Percentiles rank a stretch among this genome's conserved stretches.
phyloP scores from a whole-genome alignment of 345 rosid genomes.

The Hirschfeldia incana region DNA sequence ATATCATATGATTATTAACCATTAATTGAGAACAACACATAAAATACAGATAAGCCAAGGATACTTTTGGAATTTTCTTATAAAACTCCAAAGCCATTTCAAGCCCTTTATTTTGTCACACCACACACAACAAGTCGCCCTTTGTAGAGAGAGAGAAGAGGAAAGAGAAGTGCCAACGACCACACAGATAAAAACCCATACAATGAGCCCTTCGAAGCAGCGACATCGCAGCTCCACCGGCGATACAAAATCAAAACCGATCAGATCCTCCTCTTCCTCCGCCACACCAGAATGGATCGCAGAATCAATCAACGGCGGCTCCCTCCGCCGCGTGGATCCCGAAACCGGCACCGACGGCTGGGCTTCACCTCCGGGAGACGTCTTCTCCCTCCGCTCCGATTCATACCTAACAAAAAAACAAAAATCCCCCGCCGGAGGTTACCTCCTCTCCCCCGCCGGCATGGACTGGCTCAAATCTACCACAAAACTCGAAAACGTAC shows the following conservation, averaged over 20 bases:
- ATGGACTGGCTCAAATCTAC: slow-evolving; percentile 85
- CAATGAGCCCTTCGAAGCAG: slow-evolving; percentile 57
- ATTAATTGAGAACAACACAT: slow-evolving; percentile 29
- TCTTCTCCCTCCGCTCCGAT: slow-evolving; percentile 70
- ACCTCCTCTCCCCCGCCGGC: slow-evolving; percentile 76
- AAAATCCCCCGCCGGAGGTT: slow-evolving; percentile 71
- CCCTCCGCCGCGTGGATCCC: slow-evolving; percentile 75
- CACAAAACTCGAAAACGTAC: slow-evolving; percentile 69
- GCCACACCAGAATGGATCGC: slow-evolving; percentile 55
- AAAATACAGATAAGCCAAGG: slow-evolving; percentile 21
- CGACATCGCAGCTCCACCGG: slow-evolving; percentile 45
- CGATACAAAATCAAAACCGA: slow-evolving; percentile 30
- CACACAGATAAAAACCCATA: slow-evolving; percentile 9
- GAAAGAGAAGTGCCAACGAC: slow-evolving; percentile 21
- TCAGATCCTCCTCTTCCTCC: slow-evolving; percentile 38
- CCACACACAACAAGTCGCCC: slow-evolving; percentile 23
- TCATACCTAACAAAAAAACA: slow-evolving; percentile 56
- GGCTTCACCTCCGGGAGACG: slow-evolving; percentile 90
- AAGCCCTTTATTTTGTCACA: slow-evolving; percentile 2
- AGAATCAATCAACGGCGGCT: slow-evolving; percentile 70
- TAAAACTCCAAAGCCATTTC: slow-evolving; percentile 33
- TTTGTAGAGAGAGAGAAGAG: slow-evolving; percentile 3
- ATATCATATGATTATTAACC: neutral
- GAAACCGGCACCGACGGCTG: slow-evolving; percentile 75
- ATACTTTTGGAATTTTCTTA: slow-evolving; percentile 8